A percentile compares a stretch with the other conserved stretches of the same genome.
Conservation (phyloP, 2,329 filamentous ascomycete genomes). For the Cercospora sp. region DNA sequence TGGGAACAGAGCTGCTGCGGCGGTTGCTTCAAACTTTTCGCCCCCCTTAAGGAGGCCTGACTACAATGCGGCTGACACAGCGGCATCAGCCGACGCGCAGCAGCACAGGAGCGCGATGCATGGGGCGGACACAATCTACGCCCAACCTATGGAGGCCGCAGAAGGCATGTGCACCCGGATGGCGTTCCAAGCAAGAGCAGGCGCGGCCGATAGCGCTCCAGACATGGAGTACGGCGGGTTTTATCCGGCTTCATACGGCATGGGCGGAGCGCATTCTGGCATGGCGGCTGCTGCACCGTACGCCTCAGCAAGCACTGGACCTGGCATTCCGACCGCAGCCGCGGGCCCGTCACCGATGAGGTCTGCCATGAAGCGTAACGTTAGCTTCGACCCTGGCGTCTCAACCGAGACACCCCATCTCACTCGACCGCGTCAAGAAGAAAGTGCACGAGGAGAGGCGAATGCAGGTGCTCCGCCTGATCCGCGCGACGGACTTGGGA, state of each 20-base stretch:
- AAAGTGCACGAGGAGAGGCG: conserved; percentile 20
- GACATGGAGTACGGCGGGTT: neutral
- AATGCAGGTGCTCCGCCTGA: conserved; percentile 19
- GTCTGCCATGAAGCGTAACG: conserved; percentile 8
- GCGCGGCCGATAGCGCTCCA: neutral
- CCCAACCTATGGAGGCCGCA: neutral
- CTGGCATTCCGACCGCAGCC: conserved; percentile 2
- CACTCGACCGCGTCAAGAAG: conserved; percentile 21
- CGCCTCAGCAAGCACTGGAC: neutral
- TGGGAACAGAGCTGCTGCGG: neutral
- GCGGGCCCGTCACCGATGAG: neutral
- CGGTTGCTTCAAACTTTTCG: neutral
- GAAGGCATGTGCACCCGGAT: neutral
- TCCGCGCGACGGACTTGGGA: conserved; percentile 12
- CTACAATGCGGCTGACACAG: neutral
- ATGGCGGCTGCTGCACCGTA: neutral
- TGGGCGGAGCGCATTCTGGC: neutral
- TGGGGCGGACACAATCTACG: neutral
- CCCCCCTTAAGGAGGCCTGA: conserved; percentile 4
- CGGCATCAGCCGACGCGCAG: neutral
- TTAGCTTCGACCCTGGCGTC: conserved; percentile 16
- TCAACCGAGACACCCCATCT: conserved; percentile 10
- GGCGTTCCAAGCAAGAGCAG: neutral
- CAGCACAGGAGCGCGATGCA: conserved; percentile 1
- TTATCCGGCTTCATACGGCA: neutral